Evolutionary conservation across 345 rosid species (phyloP).

Genomic region (Excoecaria cochinchinensis): DNA sequence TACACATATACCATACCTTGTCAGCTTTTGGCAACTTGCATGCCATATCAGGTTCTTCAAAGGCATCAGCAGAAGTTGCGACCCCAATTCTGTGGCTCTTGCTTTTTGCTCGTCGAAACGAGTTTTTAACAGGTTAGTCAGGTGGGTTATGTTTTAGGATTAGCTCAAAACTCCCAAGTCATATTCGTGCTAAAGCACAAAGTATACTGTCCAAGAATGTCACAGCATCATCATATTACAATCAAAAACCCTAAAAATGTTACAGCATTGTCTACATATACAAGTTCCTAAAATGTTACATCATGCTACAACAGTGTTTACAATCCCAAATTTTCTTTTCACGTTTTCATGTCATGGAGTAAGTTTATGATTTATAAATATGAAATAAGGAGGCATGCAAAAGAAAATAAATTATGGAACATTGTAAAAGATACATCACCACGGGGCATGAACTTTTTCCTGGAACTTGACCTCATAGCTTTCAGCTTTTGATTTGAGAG

Average conservation of each 20-base stretch:
- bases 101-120: too few relatives aligned
- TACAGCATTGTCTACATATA: not conserved
- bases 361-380: conserved; percentile 6
- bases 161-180: too few relatives aligned
- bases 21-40: too few relatives aligned
- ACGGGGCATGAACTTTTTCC: conserved; percentile 51
- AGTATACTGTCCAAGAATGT: conserved; percentile 7
- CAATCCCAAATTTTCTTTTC: not conserved
- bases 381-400: not conserved
- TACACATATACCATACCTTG: too few relatives aligned
- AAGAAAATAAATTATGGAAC: not conserved
- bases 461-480: conserved; percentile 47
- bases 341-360: conserved; percentile 12
- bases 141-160: too few relatives aligned
- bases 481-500: conserved; percentile 46
- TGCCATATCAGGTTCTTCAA: too few relatives aligned
- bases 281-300: conserved; percentile 4
- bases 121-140: too few relatives aligned
- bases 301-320: conserved; percentile 9
- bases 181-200: not conserved
- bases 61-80: too few relatives aligned
- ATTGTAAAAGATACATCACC: conserved; percentile 35
- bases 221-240: not conserved
- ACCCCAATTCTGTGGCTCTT: too few relatives aligned
- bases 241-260: not conserved